These are phyloP conservation scores for Auriscalpium vulgare DNA, from an alignment of 768 basidiomycete species.

Conservation along the genomic window DNA sequence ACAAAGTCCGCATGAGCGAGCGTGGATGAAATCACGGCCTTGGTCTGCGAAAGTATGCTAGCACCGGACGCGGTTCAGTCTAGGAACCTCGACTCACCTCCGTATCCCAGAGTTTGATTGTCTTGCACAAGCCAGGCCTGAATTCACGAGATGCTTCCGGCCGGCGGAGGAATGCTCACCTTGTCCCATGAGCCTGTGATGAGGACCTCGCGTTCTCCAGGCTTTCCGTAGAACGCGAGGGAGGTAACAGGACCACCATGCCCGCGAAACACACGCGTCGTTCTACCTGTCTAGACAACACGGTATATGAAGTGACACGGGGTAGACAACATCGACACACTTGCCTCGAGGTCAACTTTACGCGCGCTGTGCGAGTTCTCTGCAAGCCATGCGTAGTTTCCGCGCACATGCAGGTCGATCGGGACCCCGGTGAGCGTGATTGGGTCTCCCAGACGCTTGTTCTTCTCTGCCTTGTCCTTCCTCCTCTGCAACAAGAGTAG, in stretches of 20 bases:
- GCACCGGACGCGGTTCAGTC: slow-evolving; percentile 2
- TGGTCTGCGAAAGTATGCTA: slow-evolving; percentile 42
- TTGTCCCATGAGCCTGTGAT: slow-evolving; percentile 95
- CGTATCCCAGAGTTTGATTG: slow-evolving; percentile 82
- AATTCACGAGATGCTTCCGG: slow-evolving; percentile 1
- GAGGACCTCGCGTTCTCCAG: slow-evolving; percentile 43
- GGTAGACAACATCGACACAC: slow-evolving; percentile 3
- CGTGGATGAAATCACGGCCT: slow-evolving; percentile 59
- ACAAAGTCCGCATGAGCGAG: slow-evolving; percentile 86
- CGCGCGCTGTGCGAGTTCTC: slow-evolving; percentile 75
- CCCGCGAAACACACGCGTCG: slow-evolving; percentile 65
- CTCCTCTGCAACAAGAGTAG: slow-evolving; percentile 40
- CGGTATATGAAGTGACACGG: background rate
- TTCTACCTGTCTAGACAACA: slow-evolving; percentile 64
- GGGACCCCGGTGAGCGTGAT: slow-evolving; percentile 72
- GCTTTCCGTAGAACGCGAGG: slow-evolving; percentile 56
- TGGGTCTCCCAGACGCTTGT: slow-evolving; percentile 68
- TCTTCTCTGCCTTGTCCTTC: slow-evolving; percentile 60
- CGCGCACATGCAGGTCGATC: slow-evolving; percentile 58
- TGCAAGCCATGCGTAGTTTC: slow-evolving; percentile 73
- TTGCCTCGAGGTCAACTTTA: slow-evolving; percentile 72
- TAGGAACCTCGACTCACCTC: slow-evolving; percentile 37
- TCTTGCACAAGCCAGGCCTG: slow-evolving; percentile 34
- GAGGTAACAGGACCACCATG: slow-evolving; percentile 88
- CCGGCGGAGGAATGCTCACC: slow-evolving; percentile 25